Conservation (phyloP, 306 rosid species). For the Cucurbita ficifolia region DNA sequence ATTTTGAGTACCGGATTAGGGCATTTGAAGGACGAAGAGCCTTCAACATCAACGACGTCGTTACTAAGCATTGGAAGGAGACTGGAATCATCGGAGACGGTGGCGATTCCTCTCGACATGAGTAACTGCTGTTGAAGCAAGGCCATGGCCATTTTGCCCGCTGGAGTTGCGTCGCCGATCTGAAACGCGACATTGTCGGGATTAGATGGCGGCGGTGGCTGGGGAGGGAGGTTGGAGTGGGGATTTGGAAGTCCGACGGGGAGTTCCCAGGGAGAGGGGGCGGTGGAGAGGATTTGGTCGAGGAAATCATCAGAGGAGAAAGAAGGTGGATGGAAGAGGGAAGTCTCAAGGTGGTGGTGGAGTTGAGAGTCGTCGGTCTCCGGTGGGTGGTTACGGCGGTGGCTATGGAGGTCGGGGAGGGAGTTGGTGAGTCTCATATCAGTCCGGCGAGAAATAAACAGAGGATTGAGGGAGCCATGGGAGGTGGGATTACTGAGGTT, state of each 20-base stretch:
- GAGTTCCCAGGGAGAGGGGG: slow-evolving; percentile 36
- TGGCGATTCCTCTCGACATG: neutral
- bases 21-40: slow-evolving; percentile 29
- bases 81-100: slow-evolving; percentile 13
- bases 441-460: slow-evolving; percentile 9
- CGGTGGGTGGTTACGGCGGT: neutral
- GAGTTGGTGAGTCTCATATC: slow-evolving; percentile 39
- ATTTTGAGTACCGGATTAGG: slow-evolving; percentile 17
- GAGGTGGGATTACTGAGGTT: neutral
- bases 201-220: neutral
- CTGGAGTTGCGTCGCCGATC: slow-evolving; percentile 16
- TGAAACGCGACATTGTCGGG: slow-evolving; percentile 18
- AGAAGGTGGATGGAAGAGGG: slow-evolving; percentile 20
- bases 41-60: slow-evolving; percentile 24
- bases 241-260: slow-evolving; percentile 10
- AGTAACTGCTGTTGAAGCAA: slow-evolving; percentile 47
- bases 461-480: neutral
- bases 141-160: slow-evolving; percentile 16
- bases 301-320: slow-evolving; percentile 40
- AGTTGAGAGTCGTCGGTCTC: slow-evolving; percentile 27
- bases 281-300: slow-evolving; percentile 41
- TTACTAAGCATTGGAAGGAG: slow-evolving; percentile 26
- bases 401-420: slow-evolving; percentile 25
- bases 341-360: slow-evolving; percentile 2
- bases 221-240: slow-evolving; percentile 5